Percentiles rank a stretch among this genome's conserved stretches.
Evolutionary conservation across 2,329 filamentous ascomycete species (phyloP).

Genomic region (Aureobasidium subglaciale): DNA sequence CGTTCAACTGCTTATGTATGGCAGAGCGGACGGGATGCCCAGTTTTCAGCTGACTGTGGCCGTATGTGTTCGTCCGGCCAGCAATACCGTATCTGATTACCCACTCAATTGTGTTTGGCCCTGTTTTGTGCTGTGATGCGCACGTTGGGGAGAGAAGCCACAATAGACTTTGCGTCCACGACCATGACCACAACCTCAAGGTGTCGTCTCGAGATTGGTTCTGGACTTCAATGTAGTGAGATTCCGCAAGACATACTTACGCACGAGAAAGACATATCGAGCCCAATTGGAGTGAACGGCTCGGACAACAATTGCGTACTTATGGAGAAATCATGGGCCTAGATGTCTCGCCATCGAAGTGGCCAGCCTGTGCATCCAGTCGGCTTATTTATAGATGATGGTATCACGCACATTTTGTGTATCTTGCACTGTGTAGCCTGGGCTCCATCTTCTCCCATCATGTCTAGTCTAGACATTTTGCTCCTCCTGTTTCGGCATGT

Average conservation of each 20-base stretch:
- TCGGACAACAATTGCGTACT: neutral
- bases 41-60: too few relatives aligned
- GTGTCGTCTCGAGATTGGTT: too few relatives aligned
- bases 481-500: conserved; percentile 3
- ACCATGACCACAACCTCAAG: too few relatives aligned
- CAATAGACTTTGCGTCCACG: too few relatives aligned
- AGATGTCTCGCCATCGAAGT: neutral
- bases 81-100: too few relatives aligned
- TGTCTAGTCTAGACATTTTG: conserved; percentile 7
- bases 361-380: neutral
- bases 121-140: too few relatives aligned
- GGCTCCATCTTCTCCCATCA: conserved; percentile 2
- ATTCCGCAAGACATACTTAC: neutral
- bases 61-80: too few relatives aligned
- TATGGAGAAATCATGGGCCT: neutral
- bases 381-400: neutral
- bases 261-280: neutral
- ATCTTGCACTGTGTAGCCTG: neutral
- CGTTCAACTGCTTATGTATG: too few relatives aligned
- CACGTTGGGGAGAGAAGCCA: too few relatives aligned
- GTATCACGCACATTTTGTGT: conserved; percentile 5
- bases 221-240: too few relatives aligned
- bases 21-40: too few relatives aligned
- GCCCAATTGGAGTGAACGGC: neutral
- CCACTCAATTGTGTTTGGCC: too few relatives aligned